Base-by-base conservation (phyloP, 768 basidiomycete species). In the Tubosaeta sp. region DNA sequence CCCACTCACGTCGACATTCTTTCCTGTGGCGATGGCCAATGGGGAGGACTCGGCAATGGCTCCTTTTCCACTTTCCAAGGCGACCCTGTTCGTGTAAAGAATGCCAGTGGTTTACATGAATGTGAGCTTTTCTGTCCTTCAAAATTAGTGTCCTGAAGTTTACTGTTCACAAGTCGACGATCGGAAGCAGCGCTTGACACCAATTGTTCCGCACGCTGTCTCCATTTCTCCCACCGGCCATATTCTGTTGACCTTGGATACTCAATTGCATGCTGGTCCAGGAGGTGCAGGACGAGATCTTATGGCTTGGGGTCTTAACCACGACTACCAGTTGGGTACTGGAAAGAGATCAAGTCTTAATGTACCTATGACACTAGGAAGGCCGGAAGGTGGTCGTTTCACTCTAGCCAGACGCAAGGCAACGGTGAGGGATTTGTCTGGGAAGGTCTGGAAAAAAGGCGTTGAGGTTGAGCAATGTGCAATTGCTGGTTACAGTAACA, bases 21-120 rank as follows among this genome's bases (percentile, higher is more conserved):
- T 27, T 81, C 87, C 53, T 86, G 85, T 60, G 91, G 92, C 3
- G 89, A 90, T 63, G 93, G 92, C 1, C 84, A 90, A 63, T 87
- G 79, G 68, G 91, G 93, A 14, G 86, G 86, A 14, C 74, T 91
- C 11, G 89, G 88, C 4, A 87, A 80, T 45, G 79, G 78, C 51
- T 53, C 70, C 11, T 63, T 79, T 71, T 88, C 80, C 60, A 90
- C 79, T 51, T 83, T 83, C 0, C 88, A 88, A 61, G 78, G 83
- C 41, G 74, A 73, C 33, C 93, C 91, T 3, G 73, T 81, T 1
- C 83, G 83, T 51, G 86, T 87, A 3, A 92, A 84, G 69, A 83
- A 81, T 41, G 76, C 95, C 52, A 92, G 90, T 62, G 90, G 91
- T 11, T 72, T 95, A 25, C 71, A 78, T n/a, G 91, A 95, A 77